phyloP scores from a whole-genome alignment of 306 rosid species.

The Cucurbita maxima region DNA sequence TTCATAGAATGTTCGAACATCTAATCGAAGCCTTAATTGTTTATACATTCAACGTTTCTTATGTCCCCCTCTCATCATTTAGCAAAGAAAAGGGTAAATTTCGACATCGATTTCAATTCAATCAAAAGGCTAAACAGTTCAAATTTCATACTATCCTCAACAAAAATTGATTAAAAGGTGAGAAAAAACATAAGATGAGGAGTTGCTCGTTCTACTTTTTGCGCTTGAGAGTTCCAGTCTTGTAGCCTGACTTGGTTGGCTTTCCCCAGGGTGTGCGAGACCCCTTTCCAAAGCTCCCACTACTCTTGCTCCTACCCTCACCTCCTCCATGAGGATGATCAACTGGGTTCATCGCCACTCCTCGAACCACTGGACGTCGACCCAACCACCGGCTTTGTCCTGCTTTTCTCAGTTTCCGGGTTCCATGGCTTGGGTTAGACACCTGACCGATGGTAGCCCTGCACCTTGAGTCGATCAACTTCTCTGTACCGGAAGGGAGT shows the following conservation, averaged over 20 bases:
- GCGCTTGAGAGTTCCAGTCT: constrained; percentile 63
- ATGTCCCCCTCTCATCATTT: background rate
- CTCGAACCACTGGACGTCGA: constrained; percentile 57
- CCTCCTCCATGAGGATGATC: constrained; percentile 48
- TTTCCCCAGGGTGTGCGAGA: constrained; percentile 79
- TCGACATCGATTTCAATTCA: background rate
- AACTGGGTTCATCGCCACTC: constrained; percentile 73
- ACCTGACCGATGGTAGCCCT: constrained; percentile 66
- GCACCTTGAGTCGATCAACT: constrained; percentile 54
- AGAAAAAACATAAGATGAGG: background rate
- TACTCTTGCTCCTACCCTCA: constrained; percentile 68
- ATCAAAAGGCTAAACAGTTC: background rate
- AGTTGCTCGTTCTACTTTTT: constrained; percentile 17
- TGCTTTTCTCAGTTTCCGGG: constrained; percentile 58
- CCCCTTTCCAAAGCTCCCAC: constrained; percentile 37
- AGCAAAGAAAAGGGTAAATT: background rate
- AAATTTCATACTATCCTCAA: background rate
- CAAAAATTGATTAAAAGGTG: background rate
- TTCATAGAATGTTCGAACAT: too few species aligned
- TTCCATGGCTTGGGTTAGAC: constrained; percentile 64
- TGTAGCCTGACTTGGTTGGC: constrained; percentile 66
- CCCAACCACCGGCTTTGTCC: constrained; percentile 79
- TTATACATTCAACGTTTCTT: background rate
- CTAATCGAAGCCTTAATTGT: background rate
- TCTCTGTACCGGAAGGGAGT: constrained; percentile 58